Conservation (phyloP, 2,329 filamentous ascomycete genomes). For the Aspergillus tanneri region DNA sequence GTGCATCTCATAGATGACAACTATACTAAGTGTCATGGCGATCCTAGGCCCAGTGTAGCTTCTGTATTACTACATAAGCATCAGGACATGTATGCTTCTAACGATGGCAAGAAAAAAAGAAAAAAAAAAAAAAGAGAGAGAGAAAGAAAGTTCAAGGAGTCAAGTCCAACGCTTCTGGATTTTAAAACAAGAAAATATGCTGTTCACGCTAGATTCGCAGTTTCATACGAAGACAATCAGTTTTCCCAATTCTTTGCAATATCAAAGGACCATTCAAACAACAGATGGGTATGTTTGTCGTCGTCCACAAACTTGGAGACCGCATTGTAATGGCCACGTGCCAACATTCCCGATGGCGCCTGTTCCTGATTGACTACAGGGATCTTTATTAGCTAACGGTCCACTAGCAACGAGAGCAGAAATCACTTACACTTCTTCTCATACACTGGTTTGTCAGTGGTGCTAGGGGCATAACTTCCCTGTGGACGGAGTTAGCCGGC, state of each 20-base stretch:
- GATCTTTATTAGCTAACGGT: not conserved
- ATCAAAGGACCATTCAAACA: slow-evolving; percentile 95
- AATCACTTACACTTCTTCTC: slow-evolving; percentile 79
- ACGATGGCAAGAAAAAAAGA: slow-evolving; percentile 7
- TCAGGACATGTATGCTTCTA: too few relatives aligned
- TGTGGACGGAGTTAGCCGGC: slow-evolving; percentile 34
- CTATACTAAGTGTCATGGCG: not conserved
- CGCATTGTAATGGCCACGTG: slow-evolving; percentile 86
- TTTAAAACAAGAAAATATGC: slow-evolving; percentile 27
- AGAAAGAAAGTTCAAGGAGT: slow-evolving; percentile 17
- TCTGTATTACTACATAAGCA: too few relatives aligned
- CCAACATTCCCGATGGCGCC: slow-evolving; percentile 86
- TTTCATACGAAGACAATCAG: slow-evolving; percentile 16
- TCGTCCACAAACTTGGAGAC: slow-evolving; percentile 91
- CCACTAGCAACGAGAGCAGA: not conserved
- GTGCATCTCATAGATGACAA: not conserved
- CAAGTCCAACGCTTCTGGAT: slow-evolving; percentile 30
- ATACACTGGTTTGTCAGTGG: slow-evolving; percentile 79
- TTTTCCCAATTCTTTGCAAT: slow-evolving; percentile 87
- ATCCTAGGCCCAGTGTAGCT: too few relatives aligned
- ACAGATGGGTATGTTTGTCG: slow-evolving; percentile 83
- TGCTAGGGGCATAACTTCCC: slow-evolving; percentile 93
- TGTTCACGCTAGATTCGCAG: slow-evolving; percentile 18
- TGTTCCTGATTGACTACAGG: slow-evolving; percentile 79
- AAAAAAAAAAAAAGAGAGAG: slow-evolving; percentile 14